A percentile compares a stretch with the other conserved stretches of the same genome.
Conservation (phyloP, 441 rosid genomes). For the Jatropha multifida region DNA sequence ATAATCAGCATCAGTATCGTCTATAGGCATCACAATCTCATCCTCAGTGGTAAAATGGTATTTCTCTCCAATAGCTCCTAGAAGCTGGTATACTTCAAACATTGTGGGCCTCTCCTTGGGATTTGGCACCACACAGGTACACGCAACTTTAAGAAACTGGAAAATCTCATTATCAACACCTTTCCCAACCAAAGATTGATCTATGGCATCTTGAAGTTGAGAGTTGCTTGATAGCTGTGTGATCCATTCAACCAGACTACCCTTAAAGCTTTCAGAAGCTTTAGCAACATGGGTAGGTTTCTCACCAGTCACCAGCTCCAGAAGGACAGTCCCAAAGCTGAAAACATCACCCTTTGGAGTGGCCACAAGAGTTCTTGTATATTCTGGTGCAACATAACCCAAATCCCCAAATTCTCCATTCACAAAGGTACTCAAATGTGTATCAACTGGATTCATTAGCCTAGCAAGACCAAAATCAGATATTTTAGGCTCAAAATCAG, state of each 20-base stretch:
- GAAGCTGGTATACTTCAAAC: slow-evolving; percentile 79
- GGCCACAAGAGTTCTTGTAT: slow-evolving; percentile 76
- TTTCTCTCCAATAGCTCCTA: slow-evolving; percentile 28
- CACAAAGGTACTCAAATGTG: slow-evolving; percentile 85
- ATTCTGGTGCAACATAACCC: slow-evolving; percentile 93
- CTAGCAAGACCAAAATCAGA: slow-evolving; percentile 96
- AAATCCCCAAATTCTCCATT: slow-evolving; percentile 93
- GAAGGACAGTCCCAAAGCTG: slow-evolving; percentile 88
- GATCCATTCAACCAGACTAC: slow-evolving; percentile 79
- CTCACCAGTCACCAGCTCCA: slow-evolving; percentile 88
- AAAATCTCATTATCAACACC: slow-evolving; percentile 66
- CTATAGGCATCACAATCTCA: slow-evolving; percentile 68
- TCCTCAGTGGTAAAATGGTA: slow-evolving; percentile 63
- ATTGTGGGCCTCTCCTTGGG: slow-evolving; percentile 83
- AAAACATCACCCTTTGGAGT: slow-evolving; percentile 92
- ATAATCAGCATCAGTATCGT: slow-evolving; percentile 46
- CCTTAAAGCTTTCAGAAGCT: slow-evolving; percentile 73
- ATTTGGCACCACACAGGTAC: slow-evolving; percentile 58
- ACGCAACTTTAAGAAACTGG: slow-evolving; percentile 78
- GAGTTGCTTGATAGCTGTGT: slow-evolving; percentile 44
- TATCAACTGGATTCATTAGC: slow-evolving; percentile 87
- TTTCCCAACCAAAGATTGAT: slow-evolving; percentile 51
- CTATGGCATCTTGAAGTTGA: slow-evolving; percentile 65
- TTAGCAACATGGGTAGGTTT: slow-evolving; percentile 56
- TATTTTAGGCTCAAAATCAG: slow-evolving; percentile 78